Evolutionary conservation across 768 basidiomycete species (phyloP).

Genomic region (Boletellus ananiceps): DNA sequence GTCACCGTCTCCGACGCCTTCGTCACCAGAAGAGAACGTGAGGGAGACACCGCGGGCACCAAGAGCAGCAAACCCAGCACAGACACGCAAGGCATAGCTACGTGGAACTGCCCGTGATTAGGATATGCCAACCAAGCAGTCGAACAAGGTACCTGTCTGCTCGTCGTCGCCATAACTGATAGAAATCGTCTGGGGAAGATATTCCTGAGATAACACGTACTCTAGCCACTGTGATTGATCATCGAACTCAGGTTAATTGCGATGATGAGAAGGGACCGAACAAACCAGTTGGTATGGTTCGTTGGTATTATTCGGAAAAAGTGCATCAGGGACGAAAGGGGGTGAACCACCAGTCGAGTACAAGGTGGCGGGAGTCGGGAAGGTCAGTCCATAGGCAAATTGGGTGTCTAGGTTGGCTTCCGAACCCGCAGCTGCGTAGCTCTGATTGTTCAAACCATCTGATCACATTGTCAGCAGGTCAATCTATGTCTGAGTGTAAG

Average conservation of each 20-base stretch:
- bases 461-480: conserved; percentile 6
- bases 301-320: conserved; percentile 38
- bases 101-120: conserved; percentile 44
- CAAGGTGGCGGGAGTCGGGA: conserved; percentile 55
- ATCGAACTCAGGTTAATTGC: neutral
- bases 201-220: conserved; percentile 43
- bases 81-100: conserved; percentile 54
- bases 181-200: conserved; percentile 57
- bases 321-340: conserved; percentile 55
- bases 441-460: conserved; percentile 65
- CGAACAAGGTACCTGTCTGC: conserved; percentile 48
- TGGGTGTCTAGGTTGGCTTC: conserved; percentile 71
- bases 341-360: conserved; percentile 61
- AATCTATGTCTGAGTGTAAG: neutral
- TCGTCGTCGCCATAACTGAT: conserved; percentile 74
- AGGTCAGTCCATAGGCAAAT: conserved; percentile 60
- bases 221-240: conserved; percentile 51
- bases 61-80: conserved; percentile 58
- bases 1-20: conserved; percentile 63
- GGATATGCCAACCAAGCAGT: neutral
- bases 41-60: conserved; percentile 65
- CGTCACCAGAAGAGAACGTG: conserved; percentile 62
- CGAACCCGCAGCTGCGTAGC: conserved; percentile 42
- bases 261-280: neutral
- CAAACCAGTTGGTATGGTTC: conserved; percentile 45